Evolutionary conservation across 345 rosid species (phyloP).

Genomic region (rapeseed (Brassica napus)): DNA sequence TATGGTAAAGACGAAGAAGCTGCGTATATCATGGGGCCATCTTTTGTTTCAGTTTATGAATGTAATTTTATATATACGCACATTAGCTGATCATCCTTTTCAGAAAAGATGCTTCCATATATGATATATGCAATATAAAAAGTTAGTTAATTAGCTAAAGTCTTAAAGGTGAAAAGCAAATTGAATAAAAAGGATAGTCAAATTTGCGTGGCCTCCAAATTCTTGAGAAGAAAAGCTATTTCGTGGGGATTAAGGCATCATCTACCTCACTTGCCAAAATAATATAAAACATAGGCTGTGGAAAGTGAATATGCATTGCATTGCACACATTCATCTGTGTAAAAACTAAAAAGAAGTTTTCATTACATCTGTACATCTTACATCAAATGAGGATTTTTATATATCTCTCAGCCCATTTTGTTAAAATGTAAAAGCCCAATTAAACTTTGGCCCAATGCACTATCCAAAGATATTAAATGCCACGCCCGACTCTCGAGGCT

Average conservation of each 20-base stretch:
- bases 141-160: not conserved
- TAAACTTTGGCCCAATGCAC: not conserved
- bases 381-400: too few relatives aligned
- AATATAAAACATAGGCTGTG: not conserved
- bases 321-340: too few relatives aligned
- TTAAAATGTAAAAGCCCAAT: not conserved
- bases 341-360: too few relatives aligned
- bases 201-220: slow-evolving; percentile 14
- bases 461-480: not conserved
- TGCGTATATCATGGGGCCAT: not conserved
- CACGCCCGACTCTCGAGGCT: slow-evolving; percentile 15
- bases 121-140: not conserved
- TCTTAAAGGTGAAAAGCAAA: not conserved
- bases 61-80: not conserved
- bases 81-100: not conserved
- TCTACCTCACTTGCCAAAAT: not conserved
- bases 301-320: too few relatives aligned
- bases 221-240: not conserved
- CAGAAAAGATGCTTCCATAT: not conserved
- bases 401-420: not conserved
- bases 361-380: too few relatives aligned
- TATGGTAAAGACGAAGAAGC: not conserved
- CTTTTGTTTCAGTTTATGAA: not conserved
- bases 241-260: not conserved
- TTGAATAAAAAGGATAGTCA: not conserved